Conservation (phyloP, 1,284 basidiomycete species). For the Wolfiporia cocos region DNA sequence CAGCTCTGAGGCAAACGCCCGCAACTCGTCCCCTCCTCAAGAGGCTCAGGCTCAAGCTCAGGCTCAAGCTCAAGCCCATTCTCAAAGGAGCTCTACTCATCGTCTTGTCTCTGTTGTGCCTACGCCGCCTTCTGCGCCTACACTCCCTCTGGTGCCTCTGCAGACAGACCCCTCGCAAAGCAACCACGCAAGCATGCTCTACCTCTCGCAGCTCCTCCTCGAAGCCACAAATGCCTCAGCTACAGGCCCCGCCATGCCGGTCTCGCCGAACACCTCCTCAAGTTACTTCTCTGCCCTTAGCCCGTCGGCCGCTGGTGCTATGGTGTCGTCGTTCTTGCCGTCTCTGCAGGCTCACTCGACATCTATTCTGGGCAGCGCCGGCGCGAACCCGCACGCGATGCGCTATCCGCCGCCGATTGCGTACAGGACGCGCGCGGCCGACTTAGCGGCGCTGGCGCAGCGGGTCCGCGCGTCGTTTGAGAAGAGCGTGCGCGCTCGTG, state of each 20-base stretch:
- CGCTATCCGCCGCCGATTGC: constrained; percentile 13
- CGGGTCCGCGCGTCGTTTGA: constrained; percentile 7
- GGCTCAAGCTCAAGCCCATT: too few species aligned
- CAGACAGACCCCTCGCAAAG: neutral
- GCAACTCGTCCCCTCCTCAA: too few species aligned
- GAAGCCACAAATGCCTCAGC: constrained; percentile 1
- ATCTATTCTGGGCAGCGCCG: constrained; percentile 3
- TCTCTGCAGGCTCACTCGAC: constrained; percentile 6
- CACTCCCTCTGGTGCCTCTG: neutral
- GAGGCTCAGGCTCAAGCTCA: too few species aligned
- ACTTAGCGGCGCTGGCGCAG: constrained; percentile 13
- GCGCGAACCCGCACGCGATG: neutral
- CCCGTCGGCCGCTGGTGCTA: neutral
- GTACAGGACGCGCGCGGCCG: constrained; percentile 13
- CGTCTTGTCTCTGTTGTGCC: too few species aligned
- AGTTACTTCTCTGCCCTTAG: constrained; percentile 4
- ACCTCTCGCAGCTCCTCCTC: constrained; percentile 10
- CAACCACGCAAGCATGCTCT: neutral
- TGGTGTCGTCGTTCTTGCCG: constrained; percentile 6
- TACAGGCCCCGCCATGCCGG: neutral
- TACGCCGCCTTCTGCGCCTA: too few species aligned
- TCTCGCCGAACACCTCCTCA: too few species aligned
- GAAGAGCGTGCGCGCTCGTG: too few species aligned
- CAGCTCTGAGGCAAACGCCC: too few species aligned
- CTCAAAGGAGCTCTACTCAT: too few species aligned